Base-by-base conservation (phyloP, 169 alveolate genomes). In the Theileria orientalis region DNA sequence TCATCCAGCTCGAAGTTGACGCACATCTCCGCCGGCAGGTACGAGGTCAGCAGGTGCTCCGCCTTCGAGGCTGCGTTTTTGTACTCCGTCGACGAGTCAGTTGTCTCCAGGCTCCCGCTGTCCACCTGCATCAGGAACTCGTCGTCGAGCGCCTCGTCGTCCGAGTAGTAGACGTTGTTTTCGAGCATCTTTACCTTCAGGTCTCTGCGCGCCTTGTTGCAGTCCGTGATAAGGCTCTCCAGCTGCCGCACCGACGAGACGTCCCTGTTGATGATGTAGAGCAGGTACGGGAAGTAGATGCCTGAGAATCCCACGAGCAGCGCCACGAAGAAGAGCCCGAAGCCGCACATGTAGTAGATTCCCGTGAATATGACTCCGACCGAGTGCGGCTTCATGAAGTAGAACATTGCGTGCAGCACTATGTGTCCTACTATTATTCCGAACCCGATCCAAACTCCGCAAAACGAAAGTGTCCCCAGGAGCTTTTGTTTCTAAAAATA, bases 321-420 rank as follows among this genome's bases (percentile, higher is more conserved):
- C 21, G 83, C 76, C 41, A 78, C 62, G 71, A 78, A 78, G 33
- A 70, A 32, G 32, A 70, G 70, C 11, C 86, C 86, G 40, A 78
- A 69, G 27, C 68, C 67, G 19, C 49, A 56, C 62, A 60, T 56
- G 37, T 54, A 37, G 23, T 61, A 49, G 16, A 62, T 40, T 6
- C 51, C 40, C 27, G 42, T 41, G 61, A 63, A 61, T 7, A 56
- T 32, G 60, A 74, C 25, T n/a, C 73, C 44, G 2, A 64, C 61
- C 16, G 41, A 14, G 19, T 51, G 0, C 41, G n/a, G n/a, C 21
- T 44, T 41, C 67, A 30, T 35, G 11, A 42, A 29, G 27, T 29
- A 63, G 44, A 66, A 66, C 78, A 69, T 57, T n/a, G 68, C 85
- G 52, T 44, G 37, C 51, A 76, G 11, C 56, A 76, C 27, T 9